Evolutionary conservation across 805 yeast genomes (phyloP).

Genomic region (Starmerella lactis-condensi): DNA sequence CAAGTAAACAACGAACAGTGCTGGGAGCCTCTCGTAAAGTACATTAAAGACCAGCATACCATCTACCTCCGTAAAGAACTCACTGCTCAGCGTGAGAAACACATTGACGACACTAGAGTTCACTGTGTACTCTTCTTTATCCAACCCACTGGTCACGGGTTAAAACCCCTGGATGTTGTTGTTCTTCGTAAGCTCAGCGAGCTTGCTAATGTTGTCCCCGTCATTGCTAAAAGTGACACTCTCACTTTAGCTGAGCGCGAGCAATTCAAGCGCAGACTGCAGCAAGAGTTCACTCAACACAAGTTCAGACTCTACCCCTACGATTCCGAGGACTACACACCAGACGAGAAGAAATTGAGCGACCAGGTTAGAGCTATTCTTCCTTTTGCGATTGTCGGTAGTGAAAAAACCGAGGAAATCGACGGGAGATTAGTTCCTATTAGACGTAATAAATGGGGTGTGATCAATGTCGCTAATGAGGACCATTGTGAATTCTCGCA

Average conservation of each 20-base stretch:
- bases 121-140: conserved; percentile 85
- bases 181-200: conserved; percentile 75
- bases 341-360: conserved; percentile 22
- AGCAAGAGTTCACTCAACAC: conserved; percentile 55
- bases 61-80: conserved; percentile 80
- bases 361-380: conserved; percentile 24
- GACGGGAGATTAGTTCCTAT: conserved; percentile 74
- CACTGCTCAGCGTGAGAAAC: conserved; percentile 78
- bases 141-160: conserved; percentile 75
- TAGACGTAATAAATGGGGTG: conserved; percentile 86
- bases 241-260: conserved; percentile 72
- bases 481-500: conserved; percentile 91
- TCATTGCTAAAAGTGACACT: conserved; percentile 85
- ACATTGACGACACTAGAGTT: conserved; percentile 71
- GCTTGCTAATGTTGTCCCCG: conserved; percentile 83
- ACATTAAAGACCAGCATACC: conserved; percentile 88
- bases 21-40: conserved; percentile 91
- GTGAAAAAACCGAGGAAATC: conserved; percentile 55
- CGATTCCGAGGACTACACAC: conserved; percentile 35
- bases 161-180: conserved; percentile 62
- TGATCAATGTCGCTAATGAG: conserved; percentile 81
- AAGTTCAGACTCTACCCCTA: conserved; percentile 64
- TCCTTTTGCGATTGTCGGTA: conserved; percentile 91
- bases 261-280: conserved; percentile 52
- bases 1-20: conserved; percentile 86